Evolutionary conservation across 2,329 filamentous ascomycete genomes (phyloP).

Genomic region (Drechslerella dactyloides): DNA sequence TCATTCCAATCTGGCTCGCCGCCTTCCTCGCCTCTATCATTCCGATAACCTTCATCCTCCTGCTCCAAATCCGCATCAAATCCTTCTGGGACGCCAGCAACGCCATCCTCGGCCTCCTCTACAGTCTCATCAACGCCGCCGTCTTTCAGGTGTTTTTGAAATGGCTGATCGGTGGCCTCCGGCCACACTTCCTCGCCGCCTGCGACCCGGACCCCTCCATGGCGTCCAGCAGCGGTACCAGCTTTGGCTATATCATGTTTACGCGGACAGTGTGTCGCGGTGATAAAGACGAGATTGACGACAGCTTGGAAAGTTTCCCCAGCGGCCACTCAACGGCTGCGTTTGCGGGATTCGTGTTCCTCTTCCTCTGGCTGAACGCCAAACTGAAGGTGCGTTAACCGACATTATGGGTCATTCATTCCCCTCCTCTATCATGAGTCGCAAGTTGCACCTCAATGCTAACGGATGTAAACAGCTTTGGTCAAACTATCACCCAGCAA

Average conservation of each 20-base stretch:
- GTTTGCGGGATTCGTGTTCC: constrained; percentile 73
- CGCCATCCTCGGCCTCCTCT: constrained; percentile 71
- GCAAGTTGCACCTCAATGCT: too few relatives aligned
- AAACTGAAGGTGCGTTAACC: constrained; percentile 71
- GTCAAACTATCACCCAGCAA: constrained; percentile 72
- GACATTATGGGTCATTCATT: not conserved
- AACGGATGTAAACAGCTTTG: constrained; percentile 58
- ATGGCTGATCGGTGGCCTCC: constrained; percentile 74
- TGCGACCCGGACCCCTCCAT: constrained; percentile 50
- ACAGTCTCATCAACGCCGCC: constrained; percentile 72
- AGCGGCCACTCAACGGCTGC: constrained; percentile 76
- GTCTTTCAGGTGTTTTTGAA: constrained; percentile 80
- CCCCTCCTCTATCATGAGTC: too few relatives aligned
- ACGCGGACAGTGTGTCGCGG: constrained; percentile 74
- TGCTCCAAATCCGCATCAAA: constrained; percentile 71
- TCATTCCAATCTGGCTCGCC: constrained; percentile 73
- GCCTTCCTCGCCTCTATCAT: constrained; percentile 70
- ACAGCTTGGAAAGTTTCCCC: constrained; percentile 73
- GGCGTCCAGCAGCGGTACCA: constrained; percentile 61
- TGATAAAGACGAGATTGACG: constrained; percentile 69
- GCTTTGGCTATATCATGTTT: constrained; percentile 70
- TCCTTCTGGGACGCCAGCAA: constrained; percentile 76
- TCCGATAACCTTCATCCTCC: constrained; percentile 69
- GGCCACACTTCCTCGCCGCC: constrained; percentile 74
- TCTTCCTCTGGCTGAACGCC: constrained; percentile 76